phyloP scores from a whole-genome alignment of 257 asterid genomes.

The Solanum chaucha region DNA sequence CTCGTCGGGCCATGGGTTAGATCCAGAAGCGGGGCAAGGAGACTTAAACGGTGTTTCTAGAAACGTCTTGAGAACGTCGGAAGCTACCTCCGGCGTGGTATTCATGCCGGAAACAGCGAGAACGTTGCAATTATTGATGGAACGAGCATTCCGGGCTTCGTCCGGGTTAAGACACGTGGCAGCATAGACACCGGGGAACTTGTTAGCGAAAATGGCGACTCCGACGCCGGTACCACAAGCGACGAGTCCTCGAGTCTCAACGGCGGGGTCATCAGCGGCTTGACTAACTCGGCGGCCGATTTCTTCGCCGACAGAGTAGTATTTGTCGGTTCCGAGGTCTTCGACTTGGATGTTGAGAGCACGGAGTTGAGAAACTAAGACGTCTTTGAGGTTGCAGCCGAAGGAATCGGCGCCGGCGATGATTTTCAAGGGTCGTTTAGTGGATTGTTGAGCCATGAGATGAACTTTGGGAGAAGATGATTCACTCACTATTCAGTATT shows the following conservation, averaged over 20 bases:
- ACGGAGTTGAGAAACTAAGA: constrained; percentile 45
- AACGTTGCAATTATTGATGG: constrained; percentile 75
- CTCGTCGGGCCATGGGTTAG: constrained; percentile 70
- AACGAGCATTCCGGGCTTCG: constrained; percentile 65
- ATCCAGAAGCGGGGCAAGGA: constrained; percentile 88
- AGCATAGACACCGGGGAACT: constrained; percentile 80
- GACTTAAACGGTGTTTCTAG: constrained; percentile 60
- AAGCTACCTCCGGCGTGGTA: constrained; percentile 42
- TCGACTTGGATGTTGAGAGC: constrained; percentile 58
- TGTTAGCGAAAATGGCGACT: constrained; percentile 79
- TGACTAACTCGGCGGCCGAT: constrained; percentile 73
- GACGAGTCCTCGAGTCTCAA: constrained; percentile 60
- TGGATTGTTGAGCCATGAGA: constrained; percentile 36
- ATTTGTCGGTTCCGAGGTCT: constrained; percentile 60
- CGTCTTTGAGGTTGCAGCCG: constrained; percentile 56
- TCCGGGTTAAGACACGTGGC: constrained; percentile 64
- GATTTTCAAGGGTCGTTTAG: constrained; percentile 38
- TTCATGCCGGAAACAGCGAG: constrained; percentile 72
- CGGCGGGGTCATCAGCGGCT: constrained; percentile 21
- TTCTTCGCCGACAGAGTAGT: constrained; percentile 73
- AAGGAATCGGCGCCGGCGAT: constrained; percentile 72
- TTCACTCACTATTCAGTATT: not conserved
- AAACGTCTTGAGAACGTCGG: constrained; percentile 45
- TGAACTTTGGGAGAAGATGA: not conserved
- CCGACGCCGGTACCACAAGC: constrained; percentile 94